phyloP scores from a whole-genome alignment of 495 filamentous ascomycete species.

The Tuber calosporum region DNA sequence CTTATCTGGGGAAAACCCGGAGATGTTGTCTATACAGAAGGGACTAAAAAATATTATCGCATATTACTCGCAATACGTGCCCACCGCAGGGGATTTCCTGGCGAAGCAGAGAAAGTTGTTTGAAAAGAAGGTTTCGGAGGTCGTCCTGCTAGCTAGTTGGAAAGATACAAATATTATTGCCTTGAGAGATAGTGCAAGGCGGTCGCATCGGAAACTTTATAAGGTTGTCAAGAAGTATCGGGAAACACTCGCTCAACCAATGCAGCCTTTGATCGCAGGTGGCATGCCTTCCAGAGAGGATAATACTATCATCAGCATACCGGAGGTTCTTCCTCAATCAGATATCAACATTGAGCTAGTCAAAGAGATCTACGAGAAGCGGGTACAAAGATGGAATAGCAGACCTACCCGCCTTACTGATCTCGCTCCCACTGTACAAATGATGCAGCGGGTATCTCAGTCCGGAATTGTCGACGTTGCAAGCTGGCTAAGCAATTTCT shows the following conservation, averaged over 20 bases:
- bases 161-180: conserved; percentile 91
- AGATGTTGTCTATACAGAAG: conserved; percentile 50
- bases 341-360: conserved; percentile 38
- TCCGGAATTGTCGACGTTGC: conserved; percentile 51
- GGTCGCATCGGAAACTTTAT: conserved; percentile 86
- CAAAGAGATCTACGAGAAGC: conserved; percentile 49
- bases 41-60: conserved; percentile 70
- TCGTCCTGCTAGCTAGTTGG: conserved; percentile 85
- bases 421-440: conserved; percentile 54
- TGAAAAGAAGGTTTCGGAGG: conserved; percentile 80
- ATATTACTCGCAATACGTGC: conserved; percentile 63
- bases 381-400: conserved; percentile 51
- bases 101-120: conserved; percentile 56
- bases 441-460: conserved; percentile 55
- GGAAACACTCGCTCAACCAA: conserved; percentile 61
- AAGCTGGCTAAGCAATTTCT: conserved; percentile 59
- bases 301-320: conserved; percentile 1
- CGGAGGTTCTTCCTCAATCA: neutral
- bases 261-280: conserved; percentile 56
- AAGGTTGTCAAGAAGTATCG: conserved; percentile 86
- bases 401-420: conserved; percentile 66
- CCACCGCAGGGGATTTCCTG: conserved; percentile 56
- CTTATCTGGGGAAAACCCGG: conserved; percentile 51
- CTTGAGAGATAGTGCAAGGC: conserved; percentile 74
- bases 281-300: conserved; percentile 51